A percentile compares a stretch with the other conserved stretches of the same genome.
Evolutionary conservation across 2,329 filamentous ascomycete genomes (phyloP).

Genomic region (Nakataea oryzae): DNA sequence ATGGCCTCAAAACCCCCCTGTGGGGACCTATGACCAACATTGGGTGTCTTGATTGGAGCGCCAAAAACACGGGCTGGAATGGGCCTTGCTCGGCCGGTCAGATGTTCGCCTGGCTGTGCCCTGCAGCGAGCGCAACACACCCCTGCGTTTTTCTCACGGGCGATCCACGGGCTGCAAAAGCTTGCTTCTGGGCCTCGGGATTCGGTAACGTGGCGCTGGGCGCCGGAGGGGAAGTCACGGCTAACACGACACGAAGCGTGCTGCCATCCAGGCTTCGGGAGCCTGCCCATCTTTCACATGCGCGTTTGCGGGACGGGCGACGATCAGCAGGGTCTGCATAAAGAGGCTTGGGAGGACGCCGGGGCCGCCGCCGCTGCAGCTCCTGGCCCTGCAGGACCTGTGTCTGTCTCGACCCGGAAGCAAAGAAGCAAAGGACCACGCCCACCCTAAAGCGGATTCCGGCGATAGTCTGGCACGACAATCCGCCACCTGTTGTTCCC

Average conservation of each 20-base stretch:
- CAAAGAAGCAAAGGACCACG: not conserved
- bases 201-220: not conserved
- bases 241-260: not conserved
- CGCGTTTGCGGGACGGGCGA: not conserved
- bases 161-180: too few relatives aligned
- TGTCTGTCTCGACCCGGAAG: not conserved
- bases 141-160: too few relatives aligned
- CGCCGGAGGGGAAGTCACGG: not conserved
- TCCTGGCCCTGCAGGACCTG: too few relatives aligned
- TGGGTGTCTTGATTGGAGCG: not conserved
- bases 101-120: not conserved
- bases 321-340: not conserved
- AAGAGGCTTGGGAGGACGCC: not conserved
- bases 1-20: too few relatives aligned
- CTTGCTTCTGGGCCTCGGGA: not conserved
- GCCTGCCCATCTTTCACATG: not conserved
- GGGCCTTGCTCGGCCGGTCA: not conserved
- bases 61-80: not conserved
- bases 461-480: not conserved
- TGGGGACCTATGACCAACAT: too few relatives aligned
- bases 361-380: not conserved
- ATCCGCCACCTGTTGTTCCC: not conserved
- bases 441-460: not conserved
- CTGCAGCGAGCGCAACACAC: too few relatives aligned
- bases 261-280: not conserved